Base-by-base conservation (phyloP, 139 green algal genomes). In the Coelastrella sp. region DNA sequence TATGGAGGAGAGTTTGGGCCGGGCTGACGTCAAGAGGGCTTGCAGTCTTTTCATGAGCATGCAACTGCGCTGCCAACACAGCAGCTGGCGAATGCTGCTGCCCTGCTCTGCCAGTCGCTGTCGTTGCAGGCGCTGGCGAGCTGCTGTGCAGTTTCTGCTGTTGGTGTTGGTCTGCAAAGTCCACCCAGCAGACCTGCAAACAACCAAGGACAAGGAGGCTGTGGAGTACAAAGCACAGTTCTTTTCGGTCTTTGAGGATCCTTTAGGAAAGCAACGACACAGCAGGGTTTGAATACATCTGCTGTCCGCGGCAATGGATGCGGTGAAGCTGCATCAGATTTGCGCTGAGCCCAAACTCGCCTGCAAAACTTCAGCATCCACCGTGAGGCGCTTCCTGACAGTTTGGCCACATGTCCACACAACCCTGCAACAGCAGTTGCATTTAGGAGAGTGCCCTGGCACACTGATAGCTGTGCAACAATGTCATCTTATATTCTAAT, bases 361-460 rank as follows among this genome's bases (percentile, higher is more conserved):
- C 77, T 90, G 87, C 62, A 90, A 53, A 19, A 90, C 83, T 19
- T 88, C 83, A 0, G 72, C 59, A 1, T 78, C 64, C 34, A 86
- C 69, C 13, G 90, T 91, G 59, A 93, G 89, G 34, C 87, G 84
- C 57, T 89, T 89, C 25, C 88, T 74, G 9, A 93, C 73, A 4
- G 81, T 21, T 23, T 57, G 57, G 60, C 86, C 87, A 51, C 79
- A 72, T 19, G 82, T 90, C 90, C 90, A 93, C 3, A 90, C 50
- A 9, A 88, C 83, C 43, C 90, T 91, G 83, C 81, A 84, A 4
- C 4, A 15, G 21, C 68, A 40, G 38, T 21, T 2, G 1, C n/a
- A 59, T 34, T 21, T n/a, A 51, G 34, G 9, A 21, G 53, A 25
- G 15, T 25, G 13, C 21, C 38, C 34, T 4, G n/a, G n/a, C n/a